These are phyloP conservation scores for Populus simonii DNA, from an alignment of 345 rosid species.

Conservation along the genomic window DNA sequence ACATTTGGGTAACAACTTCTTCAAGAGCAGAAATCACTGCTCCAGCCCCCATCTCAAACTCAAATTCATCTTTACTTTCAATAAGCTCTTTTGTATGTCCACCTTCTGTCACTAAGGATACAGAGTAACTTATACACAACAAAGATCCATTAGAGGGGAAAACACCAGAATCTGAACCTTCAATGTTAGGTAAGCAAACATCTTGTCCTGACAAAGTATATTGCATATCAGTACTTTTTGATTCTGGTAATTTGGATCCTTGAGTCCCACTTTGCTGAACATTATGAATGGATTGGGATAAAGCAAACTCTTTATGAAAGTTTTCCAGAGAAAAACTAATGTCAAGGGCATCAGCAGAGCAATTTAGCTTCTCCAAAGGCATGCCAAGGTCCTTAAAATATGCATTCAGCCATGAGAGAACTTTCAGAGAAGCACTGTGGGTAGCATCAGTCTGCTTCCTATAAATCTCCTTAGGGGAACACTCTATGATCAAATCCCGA, in stretches of 20 bases:
- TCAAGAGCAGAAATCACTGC: constrained; percentile 61
- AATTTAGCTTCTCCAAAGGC: constrained; percentile 38
- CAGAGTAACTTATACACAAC: constrained; percentile 57
- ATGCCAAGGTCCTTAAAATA: constrained; percentile 48
- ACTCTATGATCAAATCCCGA: constrained; percentile 58
- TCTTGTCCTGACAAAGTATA: constrained; percentile 24
- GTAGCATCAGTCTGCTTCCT: constrained; percentile 68
- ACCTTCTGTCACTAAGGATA: constrained; percentile 44
- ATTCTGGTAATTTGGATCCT: constrained; percentile 29
- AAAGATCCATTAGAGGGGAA: constrained; percentile 60
- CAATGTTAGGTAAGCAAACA: constrained; percentile 33
- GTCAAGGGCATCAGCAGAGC: constrained; percentile 37
- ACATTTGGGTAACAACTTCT: constrained; percentile 64
- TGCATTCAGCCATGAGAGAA: constrained; percentile 66
- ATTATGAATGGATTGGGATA: constrained; percentile 27
- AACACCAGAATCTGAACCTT: constrained; percentile 61
- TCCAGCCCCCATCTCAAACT: constrained; percentile 86
- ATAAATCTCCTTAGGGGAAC: constrained; percentile 50
- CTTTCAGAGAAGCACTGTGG: constrained; percentile 69
- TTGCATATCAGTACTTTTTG: constrained; percentile 15
- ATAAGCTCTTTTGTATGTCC: constrained; percentile 55
- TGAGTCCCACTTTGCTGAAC: constrained; percentile 14
- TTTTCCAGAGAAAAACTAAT: constrained; percentile 36
- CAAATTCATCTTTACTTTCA: constrained; percentile 79
- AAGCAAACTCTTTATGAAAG: constrained; percentile 40